These are phyloP conservation scores for Potentilla sterilis DNA, from an alignment of 306 rosid species.

Conservation along the genomic window DNA sequence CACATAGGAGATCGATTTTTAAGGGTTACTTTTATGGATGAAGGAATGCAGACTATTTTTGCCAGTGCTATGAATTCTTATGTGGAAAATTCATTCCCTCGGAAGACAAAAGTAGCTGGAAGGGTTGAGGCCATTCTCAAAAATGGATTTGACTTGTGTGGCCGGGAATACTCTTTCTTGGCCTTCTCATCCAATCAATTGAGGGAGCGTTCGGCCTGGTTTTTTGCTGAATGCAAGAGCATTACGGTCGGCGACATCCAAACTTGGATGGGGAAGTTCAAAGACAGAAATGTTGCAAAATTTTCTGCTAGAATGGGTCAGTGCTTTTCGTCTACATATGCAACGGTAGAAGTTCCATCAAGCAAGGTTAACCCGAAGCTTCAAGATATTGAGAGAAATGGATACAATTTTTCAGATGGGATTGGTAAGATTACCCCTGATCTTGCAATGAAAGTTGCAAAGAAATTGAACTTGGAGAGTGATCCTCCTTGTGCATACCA, in stretches of 20 bases:
- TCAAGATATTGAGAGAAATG: conserved; percentile 55
- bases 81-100: conserved; percentile 49
- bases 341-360: conserved; percentile 63
- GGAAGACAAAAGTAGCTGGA: conserved; percentile 47
- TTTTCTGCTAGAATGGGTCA: conserved; percentile 90
- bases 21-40: conserved; percentile 87
- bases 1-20: conserved; percentile 68
- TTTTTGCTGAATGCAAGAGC: conserved; percentile 52
- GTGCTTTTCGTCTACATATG: conserved; percentile 90
- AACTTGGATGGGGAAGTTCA: conserved; percentile 75
- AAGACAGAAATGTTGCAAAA: conserved; percentile 56
- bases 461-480: conserved; percentile 56
- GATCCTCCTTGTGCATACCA: conserved; percentile 73
- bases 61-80: conserved; percentile 44
- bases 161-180: conserved; percentile 64
- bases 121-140: conserved; percentile 55
- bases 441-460: conserved; percentile 69
- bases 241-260: conserved; percentile 27
- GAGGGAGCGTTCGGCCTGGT: conserved; percentile 86
- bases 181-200: conserved; percentile 87
- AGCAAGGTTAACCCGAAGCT: conserved; percentile 36
- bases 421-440: too few species aligned
- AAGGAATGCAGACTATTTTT: conserved; percentile 73
- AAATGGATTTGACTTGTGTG: conserved; percentile 63
- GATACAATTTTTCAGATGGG: conserved; percentile 72